A percentile compares a stretch with the other conserved stretches of the same genome.
phyloP scores from a whole-genome alignment of 257 asterid genomes.

The Ocimum tenuiflorum region DNA sequence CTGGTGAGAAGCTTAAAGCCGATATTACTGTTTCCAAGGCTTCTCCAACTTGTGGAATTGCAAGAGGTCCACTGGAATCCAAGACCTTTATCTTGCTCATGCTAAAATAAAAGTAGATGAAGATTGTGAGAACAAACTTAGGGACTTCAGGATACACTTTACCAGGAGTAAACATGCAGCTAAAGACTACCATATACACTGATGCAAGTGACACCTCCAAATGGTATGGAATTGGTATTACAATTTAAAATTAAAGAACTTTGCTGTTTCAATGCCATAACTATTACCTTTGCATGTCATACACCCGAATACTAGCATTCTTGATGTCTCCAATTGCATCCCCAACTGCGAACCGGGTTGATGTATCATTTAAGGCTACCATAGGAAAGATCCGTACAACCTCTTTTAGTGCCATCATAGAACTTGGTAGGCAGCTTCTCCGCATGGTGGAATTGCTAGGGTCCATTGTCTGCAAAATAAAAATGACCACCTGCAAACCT shows the following conservation, averaged over 20 bases:
- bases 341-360: conserved; percentile 87
- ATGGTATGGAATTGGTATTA: background rate
- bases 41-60: conserved; percentile 78
- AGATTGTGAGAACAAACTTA: conserved; percentile 16
- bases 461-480: conserved; percentile 92
- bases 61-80: conserved; percentile 98
- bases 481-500: conserved; percentile 88
- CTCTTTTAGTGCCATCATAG: conserved; percentile 74
- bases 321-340: conserved; percentile 80
- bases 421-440: conserved; percentile 60
- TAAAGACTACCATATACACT: background rate
- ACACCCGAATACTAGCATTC: conserved; percentile 63
- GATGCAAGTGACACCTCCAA: conserved; percentile 1
- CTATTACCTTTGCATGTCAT: conserved; percentile 88
- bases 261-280: conserved; percentile 1
- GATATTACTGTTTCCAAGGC: conserved; percentile 66
- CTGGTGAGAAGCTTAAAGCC: conserved; percentile 88
- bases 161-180: background rate
- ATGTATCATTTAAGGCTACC: conserved; percentile 65
- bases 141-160: conserved; percentile 14
- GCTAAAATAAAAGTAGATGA: conserved; percentile 40
- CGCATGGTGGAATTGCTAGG: conserved; percentile 88
- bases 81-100: conserved; percentile 80
- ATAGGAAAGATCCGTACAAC: conserved; percentile 78
- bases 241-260: background rate